Percentiles rank a stretch among this genome's conserved stretches.
Evolutionary conservation across 1,139 yeast genomes (phyloP).

Genomic region (Suhomyces bolitotheri): DNA sequence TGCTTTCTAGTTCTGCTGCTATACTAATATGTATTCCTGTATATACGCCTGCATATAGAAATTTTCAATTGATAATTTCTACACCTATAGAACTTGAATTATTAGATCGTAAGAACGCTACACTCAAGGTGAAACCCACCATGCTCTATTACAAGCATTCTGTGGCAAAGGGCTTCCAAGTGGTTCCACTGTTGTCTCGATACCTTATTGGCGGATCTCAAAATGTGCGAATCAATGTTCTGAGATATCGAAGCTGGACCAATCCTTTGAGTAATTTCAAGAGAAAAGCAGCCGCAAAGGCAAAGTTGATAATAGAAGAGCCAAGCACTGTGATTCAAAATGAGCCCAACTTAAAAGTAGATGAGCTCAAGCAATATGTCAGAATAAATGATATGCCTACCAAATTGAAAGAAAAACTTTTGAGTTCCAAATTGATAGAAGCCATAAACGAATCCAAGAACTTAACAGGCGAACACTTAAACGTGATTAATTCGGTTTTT

Average conservation of each 20-base stretch:
- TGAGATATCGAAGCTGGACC: constrained; percentile 17
- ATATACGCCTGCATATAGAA: constrained; percentile 7
- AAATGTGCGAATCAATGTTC: background rate
- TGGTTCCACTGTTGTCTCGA: constrained; percentile 1
- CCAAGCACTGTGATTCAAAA: background rate
- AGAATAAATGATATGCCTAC: constrained; percentile 30
- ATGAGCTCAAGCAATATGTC: constrained; percentile 26
- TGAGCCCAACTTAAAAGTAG: constrained; percentile 1
- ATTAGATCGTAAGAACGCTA: too few relatives aligned
- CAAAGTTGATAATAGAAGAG: constrained; percentile 2
- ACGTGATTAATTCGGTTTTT: constrained; percentile 23
- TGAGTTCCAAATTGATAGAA: constrained; percentile 24
- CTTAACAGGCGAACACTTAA: constrained; percentile 16
- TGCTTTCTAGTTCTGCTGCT: background rate
- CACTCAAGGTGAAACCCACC: too few relatives aligned
- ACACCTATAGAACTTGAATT: too few relatives aligned
- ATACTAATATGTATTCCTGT: constrained; percentile 1
- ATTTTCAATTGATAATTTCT: background rate
- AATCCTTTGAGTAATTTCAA: constrained; percentile 24
- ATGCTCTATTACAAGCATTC: constrained; percentile 3
- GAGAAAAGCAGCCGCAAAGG: background rate
- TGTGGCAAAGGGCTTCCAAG: constrained; percentile 1
- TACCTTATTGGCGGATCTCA: background rate
- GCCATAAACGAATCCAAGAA: constrained; percentile 15
- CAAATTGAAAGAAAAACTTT: constrained; percentile 21